These are phyloP conservation scores for Kurtzmaniella natalensis DNA, from an alignment of 1,139 yeast genomes.

Conservation along the genomic window DNA sequence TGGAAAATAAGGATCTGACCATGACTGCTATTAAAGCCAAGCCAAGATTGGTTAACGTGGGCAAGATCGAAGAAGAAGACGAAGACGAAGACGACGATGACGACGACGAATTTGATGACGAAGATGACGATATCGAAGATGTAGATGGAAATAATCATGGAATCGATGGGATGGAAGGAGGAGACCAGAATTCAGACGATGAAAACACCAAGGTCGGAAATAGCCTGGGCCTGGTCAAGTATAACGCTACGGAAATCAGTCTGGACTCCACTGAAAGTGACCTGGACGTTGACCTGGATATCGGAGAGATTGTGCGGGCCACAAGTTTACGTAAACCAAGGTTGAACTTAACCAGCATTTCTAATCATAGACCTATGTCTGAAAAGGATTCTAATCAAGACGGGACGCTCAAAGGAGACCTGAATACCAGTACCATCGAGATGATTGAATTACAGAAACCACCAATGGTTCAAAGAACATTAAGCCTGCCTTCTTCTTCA, in stretches of 20 bases:
- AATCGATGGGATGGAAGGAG: slow-evolving; percentile 4
- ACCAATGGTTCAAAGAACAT: slow-evolving; percentile 2
- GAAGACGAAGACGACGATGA: slow-evolving; percentile 36
- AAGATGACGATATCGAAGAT: slow-evolving; percentile 10
- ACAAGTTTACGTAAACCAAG: slow-evolving; percentile 29
- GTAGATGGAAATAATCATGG: slow-evolving; percentile 3
- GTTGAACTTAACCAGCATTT: slow-evolving; percentile 2
- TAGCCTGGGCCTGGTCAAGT: slow-evolving; percentile 4
- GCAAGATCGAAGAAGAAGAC: slow-evolving; percentile 47
- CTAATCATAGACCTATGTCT: slow-evolving; percentile 8
- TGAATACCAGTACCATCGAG: slow-evolving; percentile 1
- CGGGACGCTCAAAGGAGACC: not conserved
- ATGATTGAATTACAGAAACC: slow-evolving; percentile 6
- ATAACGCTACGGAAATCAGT: not conserved
- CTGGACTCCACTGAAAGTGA: slow-evolving; percentile 22
- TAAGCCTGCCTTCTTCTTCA: slow-evolving; percentile 10
- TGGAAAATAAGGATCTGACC: slow-evolving; percentile 21
- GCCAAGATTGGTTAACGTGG: slow-evolving; percentile 60
- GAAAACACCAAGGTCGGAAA: slow-evolving; percentile 8
- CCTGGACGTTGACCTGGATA: slow-evolving; percentile 45
- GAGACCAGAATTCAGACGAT: slow-evolving; percentile 5
- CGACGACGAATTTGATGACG: slow-evolving; percentile 16
- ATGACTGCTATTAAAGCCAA: slow-evolving; percentile 70
- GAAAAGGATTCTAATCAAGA: slow-evolving; percentile 1
- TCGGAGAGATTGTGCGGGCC: slow-evolving; percentile 44